phyloP scores from a whole-genome alignment of 2,329 filamentous ascomycete species.

The Aureobasidium sp. region DNA sequence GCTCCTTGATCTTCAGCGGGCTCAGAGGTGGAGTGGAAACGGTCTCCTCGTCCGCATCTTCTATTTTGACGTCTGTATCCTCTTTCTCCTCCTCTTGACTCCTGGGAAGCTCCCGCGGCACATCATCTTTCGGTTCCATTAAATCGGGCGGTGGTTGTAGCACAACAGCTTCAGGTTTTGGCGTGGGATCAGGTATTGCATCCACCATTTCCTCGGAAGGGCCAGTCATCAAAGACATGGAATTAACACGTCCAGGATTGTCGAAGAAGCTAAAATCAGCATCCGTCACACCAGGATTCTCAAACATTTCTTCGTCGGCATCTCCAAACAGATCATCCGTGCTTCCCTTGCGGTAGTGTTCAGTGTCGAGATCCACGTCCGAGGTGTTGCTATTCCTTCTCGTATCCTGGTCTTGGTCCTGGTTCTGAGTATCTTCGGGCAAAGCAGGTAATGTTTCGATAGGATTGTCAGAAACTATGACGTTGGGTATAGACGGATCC shows the following conservation, averaged over 20 bases:
- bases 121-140: not conserved
- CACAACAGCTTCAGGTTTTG: not conserved
- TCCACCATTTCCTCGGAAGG: not conserved
- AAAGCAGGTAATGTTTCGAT: not conserved
- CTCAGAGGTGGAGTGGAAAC: conserved; percentile 30
- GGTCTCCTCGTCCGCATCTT: not conserved
- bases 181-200: not conserved
- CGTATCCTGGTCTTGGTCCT: not conserved
- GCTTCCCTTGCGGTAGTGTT: conserved; percentile 27
- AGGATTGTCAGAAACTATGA: conserved; percentile 22
- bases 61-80: not conserved
- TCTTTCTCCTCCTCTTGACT: not conserved
- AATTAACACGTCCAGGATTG: conserved; percentile 39
- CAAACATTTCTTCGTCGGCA: conserved; percentile 60
- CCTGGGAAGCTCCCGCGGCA: not conserved
- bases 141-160: not conserved
- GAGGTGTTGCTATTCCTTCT: conserved; percentile 31
- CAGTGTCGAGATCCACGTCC: conserved; percentile 43
- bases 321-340: conserved; percentile 57
- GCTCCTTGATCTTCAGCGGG: conserved; percentile 35
- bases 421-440: not conserved
- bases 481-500: conserved; percentile 21
- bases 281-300: conserved; percentile 67
- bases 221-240: not conserved
- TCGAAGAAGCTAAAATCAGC: conserved; percentile 81